A percentile compares a stretch with the other conserved stretches of the same genome.
phyloP scores from a whole-genome alignment of 2,329 filamentous ascomycete species.

The Paraphaeosphaeria sporulosa region DNA sequence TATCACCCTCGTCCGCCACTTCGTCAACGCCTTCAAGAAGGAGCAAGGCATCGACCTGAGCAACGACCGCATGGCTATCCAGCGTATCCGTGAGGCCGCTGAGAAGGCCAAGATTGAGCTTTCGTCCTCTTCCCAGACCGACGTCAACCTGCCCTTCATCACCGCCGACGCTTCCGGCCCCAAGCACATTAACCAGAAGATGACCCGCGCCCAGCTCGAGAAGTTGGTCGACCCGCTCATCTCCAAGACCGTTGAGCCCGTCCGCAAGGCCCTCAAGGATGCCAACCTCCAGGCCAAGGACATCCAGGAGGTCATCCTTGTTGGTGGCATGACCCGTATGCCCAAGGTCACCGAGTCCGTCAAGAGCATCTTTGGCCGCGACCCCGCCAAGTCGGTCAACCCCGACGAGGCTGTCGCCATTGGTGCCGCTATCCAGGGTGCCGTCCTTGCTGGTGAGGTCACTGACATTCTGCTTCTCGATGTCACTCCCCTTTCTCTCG shows the following conservation, averaged over 20 bases:
- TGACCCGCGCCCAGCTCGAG: slow-evolving; percentile 92
- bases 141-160: slow-evolving; percentile 99
- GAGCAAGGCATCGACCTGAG: slow-evolving; percentile 91
- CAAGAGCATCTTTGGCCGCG: slow-evolving; percentile 95
- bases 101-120: slow-evolving; percentile 99
- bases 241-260: slow-evolving; percentile 84
- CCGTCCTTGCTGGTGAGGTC: slow-evolving; percentile 93
- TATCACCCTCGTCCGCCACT: slow-evolving; percentile 89
- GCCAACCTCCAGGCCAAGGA: slow-evolving; percentile 90
- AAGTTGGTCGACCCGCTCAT: slow-evolving; percentile 90
- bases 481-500: slow-evolving; percentile 93
- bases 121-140: slow-evolving; percentile 92
- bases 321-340: slow-evolving; percentile 99
- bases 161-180: slow-evolving; percentile 93
- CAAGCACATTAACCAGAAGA: slow-evolving; percentile 98
- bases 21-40: slow-evolving; percentile 96
- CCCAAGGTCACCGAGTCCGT: slow-evolving; percentile 96
- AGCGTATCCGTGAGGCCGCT: slow-evolving; percentile 97
- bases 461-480: slow-evolving; percentile 95
- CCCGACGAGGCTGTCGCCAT: slow-evolving; percentile 98
- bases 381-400: slow-evolving; percentile 97
- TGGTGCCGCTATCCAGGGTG: slow-evolving; percentile 96
- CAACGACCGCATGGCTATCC: slow-evolving; percentile 94
- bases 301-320: slow-evolving; percentile 96
- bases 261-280: slow-evolving; percentile 97